These are phyloP conservation scores for Peniophora sp. DNA, from an alignment of 1,284 basidiomycete species.

Conservation along the genomic window DNA sequence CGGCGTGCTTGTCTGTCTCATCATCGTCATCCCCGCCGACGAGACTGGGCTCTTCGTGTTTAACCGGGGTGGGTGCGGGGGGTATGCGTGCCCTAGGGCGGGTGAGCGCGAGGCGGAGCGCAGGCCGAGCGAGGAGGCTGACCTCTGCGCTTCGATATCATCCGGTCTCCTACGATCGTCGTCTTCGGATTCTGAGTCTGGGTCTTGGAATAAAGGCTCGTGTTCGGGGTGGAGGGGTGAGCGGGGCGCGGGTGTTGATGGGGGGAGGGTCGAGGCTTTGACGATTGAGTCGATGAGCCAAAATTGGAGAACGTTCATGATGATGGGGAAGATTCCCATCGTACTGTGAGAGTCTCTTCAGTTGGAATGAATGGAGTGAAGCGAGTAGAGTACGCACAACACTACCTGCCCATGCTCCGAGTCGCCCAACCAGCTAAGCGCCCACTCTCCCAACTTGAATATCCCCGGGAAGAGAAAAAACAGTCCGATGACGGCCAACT, in stretches of 20 bases:
- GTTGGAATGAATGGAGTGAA: slow-evolving; percentile 4
- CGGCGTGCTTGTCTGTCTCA: slow-evolving; percentile 18
- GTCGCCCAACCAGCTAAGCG: slow-evolving; percentile 73
- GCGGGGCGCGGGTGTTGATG: slow-evolving; percentile 25
- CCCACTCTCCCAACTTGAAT: slow-evolving; percentile 71
- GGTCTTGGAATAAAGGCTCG: slow-evolving; percentile 43
- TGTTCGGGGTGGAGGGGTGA: slow-evolving; percentile 27
- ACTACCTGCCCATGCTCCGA: slow-evolving; percentile 71
- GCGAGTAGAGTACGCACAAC: slow-evolving; percentile 48
- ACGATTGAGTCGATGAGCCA: slow-evolving; percentile 86
- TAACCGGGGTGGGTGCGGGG: slow-evolving; percentile 39
- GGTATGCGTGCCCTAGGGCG: slow-evolving; percentile 43
- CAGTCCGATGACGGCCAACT: slow-evolving; percentile 73
- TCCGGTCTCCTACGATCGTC: slow-evolving; percentile 39
- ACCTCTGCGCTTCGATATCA: slow-evolving; percentile 37
- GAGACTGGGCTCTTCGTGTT: slow-evolving; percentile 22
- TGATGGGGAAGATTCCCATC: slow-evolving; percentile 90
- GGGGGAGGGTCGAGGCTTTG: slow-evolving; percentile 50
- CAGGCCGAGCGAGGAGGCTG: slow-evolving; percentile 17
- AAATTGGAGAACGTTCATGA: slow-evolving; percentile 89
- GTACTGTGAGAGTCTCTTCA: slow-evolving; percentile 36
- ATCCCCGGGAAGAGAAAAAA: slow-evolving; percentile 68
- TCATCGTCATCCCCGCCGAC: slow-evolving; percentile 20
- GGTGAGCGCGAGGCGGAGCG: slow-evolving; percentile 24
- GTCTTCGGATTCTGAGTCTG: slow-evolving; percentile 47